Evolutionary conservation across 2,329 filamentous ascomycete genomes (phyloP), one percentile per base, ranked within the genome.

Genomic region (Bipolaris bicolor): DNA sequence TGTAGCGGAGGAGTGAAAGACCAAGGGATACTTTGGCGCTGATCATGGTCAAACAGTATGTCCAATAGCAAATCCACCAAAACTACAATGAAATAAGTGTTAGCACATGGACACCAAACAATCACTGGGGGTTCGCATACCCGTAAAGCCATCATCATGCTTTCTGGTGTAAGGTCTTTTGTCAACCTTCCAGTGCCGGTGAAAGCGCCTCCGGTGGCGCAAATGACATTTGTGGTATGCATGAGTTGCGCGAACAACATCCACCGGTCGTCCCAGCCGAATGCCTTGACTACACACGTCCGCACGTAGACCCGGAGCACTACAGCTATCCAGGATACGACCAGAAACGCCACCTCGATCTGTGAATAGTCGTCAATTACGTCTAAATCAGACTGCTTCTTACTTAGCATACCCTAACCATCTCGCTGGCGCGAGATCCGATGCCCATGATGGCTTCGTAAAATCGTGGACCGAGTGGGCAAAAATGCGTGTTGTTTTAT

Each of bases 201-300:
- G 11, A 44, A 15, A 22, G 55, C 50, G n/a, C 54, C 58, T 5
- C 34, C 45, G 15, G 53, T 57, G 16, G 55, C 51, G 18, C 50
- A 49, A 3, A 18, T 43, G 13, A 43, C 24, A 20, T 47, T 39
- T 24, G 33, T 40, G 4, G 48, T 57, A 39, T 52, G 54, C 26
- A 54, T 53, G 13, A 61, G 49, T 24, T 55, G 41, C 13, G 62
- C 62, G 15, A 56, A 46, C 13, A 61, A 20, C 57, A 65, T 65
- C 40, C 60, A 49, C 9, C 53, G 60, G 41, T 65, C 62, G 46
- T 63, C 62, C 34, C 31, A 20, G 29, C 62, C 59, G 33, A 64
- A 64, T 1, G 56, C 54, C 24, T 53, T 55, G 18, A 64, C 60
- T 5, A 64, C 20, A 22, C 37, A 33, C 7, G 46, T 36, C 10